Percentiles rank a stretch among this genome's conserved stretches.
These are phyloP conservation scores for Globisporangium heterothallicum DNA, from an alignment of 352 stramenopile species.

Conservation along the genomic window DNA sequence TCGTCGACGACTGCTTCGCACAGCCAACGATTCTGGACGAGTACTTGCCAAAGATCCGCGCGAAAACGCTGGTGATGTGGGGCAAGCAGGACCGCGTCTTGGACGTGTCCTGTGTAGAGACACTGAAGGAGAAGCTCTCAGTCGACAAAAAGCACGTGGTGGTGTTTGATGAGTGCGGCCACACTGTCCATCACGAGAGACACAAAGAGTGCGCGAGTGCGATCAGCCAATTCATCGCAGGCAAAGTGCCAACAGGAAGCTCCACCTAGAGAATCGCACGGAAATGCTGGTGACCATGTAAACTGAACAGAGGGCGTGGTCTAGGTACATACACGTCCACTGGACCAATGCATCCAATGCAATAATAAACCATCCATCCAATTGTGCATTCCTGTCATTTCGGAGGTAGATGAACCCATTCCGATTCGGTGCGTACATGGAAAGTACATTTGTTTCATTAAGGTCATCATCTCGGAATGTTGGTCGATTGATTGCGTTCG, in stretches of 20 bases:
- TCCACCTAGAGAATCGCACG: neutral
- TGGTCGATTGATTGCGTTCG: conserved; percentile 3
- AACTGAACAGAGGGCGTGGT: too few species aligned
- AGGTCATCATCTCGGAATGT: conserved; percentile 6
- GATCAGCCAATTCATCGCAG: conserved; percentile 48
- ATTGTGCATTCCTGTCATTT: too few species aligned
- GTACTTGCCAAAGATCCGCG: conserved; percentile 40
- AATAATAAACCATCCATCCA: too few species aligned
- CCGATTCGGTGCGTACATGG: too few species aligned
- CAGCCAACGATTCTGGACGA: conserved; percentile 52
- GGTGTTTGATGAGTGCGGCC: conserved; percentile 47
- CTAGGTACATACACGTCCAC: too few species aligned
- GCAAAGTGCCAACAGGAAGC: neutral
- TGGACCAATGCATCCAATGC: too few species aligned
- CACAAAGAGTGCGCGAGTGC: conserved; percentile 39
- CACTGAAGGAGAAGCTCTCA: conserved; percentile 41
- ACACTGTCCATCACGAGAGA: conserved; percentile 55
- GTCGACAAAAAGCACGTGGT: conserved; percentile 28
- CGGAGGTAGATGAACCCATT: conserved; percentile 5
- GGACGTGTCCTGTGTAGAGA: conserved; percentile 54
- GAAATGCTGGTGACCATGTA: too few species aligned
- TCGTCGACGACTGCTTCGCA: conserved; percentile 37
- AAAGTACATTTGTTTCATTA: too few species aligned
- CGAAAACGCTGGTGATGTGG: conserved; percentile 58
- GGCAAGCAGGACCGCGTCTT: conserved; percentile 58